Evolutionary conservation across 129 eudicot genomes (phyloP).

Genomic region (Saussurea involucrata): DNA sequence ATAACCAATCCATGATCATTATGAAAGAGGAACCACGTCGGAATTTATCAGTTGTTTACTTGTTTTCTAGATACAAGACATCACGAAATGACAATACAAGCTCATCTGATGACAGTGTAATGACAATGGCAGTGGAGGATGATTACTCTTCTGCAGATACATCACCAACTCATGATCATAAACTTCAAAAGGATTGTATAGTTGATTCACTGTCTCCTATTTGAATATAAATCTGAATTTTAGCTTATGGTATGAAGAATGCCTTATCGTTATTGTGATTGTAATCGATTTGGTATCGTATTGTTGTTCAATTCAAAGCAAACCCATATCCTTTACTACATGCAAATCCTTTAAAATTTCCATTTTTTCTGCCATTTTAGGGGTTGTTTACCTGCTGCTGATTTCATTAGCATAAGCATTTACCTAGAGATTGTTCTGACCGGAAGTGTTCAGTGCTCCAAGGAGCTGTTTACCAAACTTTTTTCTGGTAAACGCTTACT

Average conservation of each 20-base stretch:
- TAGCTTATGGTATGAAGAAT: neutral
- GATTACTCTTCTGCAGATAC: conserved; percentile 37
- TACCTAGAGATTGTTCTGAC: too few relatives aligned
- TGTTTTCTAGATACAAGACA: conserved; percentile 59
- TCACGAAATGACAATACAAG: conserved; percentile 20
- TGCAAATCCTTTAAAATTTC: too few relatives aligned
- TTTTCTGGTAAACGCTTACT: too few relatives aligned
- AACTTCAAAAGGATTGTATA: conserved; percentile 18
- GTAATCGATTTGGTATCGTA: neutral
- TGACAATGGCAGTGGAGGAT: conserved; percentile 28
- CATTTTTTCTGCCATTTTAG: too few relatives aligned
- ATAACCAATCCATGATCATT: conserved; percentile 19
- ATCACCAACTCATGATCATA: conserved; percentile 28
- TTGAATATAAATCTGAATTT: conserved; percentile 4
- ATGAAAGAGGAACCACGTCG: conserved; percentile 27
- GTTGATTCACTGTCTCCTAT: conserved; percentile 11
- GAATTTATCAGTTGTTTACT: conserved; percentile 40
- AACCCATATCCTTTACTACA: neutral
- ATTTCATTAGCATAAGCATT: too few relatives aligned
- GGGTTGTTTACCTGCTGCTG: too few relatives aligned
- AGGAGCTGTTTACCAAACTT: too few relatives aligned
- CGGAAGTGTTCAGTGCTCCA: too few relatives aligned
- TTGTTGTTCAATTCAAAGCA: neutral
- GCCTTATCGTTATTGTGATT: conserved; percentile 1
- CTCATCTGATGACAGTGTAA: conserved; percentile 21